Evolutionary conservation across 768 basidiomycete genomes (phyloP).

Genomic region (Rhizopogon rudus): DNA sequence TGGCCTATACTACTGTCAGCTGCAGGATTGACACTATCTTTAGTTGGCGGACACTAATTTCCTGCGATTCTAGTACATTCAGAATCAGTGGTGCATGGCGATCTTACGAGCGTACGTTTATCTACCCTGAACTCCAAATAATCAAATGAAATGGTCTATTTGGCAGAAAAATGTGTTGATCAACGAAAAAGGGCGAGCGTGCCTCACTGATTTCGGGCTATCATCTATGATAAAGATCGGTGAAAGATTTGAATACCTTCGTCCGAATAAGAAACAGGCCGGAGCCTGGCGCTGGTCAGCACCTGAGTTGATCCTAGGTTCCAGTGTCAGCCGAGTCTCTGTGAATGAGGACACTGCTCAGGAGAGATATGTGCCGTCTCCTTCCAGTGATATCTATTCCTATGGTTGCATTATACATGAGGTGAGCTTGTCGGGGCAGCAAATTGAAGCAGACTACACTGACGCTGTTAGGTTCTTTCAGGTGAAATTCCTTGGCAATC

Average conservation of each 20-base stretch:
- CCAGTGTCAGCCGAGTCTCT: too few relatives aligned
- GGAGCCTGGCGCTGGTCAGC: neutral
- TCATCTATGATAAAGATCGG: neutral
- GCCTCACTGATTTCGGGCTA: neutral
- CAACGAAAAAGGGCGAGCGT: neutral
- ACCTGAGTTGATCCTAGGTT: neutral
- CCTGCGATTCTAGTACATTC: neutral
- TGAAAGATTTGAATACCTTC: neutral
- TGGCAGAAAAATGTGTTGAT: neutral
- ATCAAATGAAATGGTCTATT: neutral
- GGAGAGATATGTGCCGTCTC: neutral
- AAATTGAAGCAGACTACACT: neutral
- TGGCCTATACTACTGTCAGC: neutral
- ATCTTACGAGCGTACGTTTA: neutral
- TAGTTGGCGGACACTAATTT: neutral
- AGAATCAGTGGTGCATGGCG: neutral
- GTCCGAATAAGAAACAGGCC: neutral
- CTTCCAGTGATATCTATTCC: neutral
- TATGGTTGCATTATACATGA: neutral
- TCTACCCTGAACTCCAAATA: neutral
- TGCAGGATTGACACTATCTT: too few relatives aligned
- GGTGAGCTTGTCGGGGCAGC: neutral
- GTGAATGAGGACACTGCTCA: too few relatives aligned
- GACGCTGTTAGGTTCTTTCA: neutral
- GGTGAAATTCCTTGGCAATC: neutral